phyloP scores from a whole-genome alignment of 2,329 filamentous ascomycete species.

The Dichotomopilus funicola region DNA sequence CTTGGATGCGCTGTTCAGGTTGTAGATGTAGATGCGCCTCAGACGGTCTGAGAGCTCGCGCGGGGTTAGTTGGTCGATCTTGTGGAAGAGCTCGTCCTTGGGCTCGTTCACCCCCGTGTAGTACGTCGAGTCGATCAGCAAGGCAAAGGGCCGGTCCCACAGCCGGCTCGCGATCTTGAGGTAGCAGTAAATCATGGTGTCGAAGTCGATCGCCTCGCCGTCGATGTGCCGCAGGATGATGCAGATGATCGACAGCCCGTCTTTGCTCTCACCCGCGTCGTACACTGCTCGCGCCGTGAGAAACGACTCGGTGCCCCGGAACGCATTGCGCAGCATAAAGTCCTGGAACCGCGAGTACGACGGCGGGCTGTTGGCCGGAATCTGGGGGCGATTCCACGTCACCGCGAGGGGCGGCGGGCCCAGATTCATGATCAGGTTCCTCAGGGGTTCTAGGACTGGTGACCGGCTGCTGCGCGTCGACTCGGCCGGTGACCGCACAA shows the following conservation, averaged over 20 bases:
- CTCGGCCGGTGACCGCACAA: slow-evolving; percentile 49
- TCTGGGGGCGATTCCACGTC: slow-evolving; percentile 61
- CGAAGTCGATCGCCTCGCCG: slow-evolving; percentile 57
- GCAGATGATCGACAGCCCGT: slow-evolving; percentile 62
- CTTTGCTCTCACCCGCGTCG: slow-evolving; percentile 65
- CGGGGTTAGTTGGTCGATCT: slow-evolving; percentile 56
- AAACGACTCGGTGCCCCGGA: slow-evolving; percentile 58
- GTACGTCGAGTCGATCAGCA: slow-evolving; percentile 64
- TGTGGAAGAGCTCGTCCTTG: slow-evolving; percentile 58
- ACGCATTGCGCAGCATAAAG: slow-evolving; percentile 65
- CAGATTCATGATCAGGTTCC: slow-evolving; percentile 58
- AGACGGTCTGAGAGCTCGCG: slow-evolving; percentile 54
- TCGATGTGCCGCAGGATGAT: slow-evolving; percentile 63
- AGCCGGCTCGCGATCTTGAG: slow-evolving; percentile 65
- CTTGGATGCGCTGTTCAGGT: slow-evolving; percentile 65
- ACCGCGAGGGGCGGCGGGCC: slow-evolving; percentile 62
- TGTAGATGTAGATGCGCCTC: slow-evolving; percentile 60
- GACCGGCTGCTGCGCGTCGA: slow-evolving; percentile 42
- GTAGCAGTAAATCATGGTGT: slow-evolving; percentile 61
- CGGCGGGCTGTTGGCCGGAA: slow-evolving; percentile 57
- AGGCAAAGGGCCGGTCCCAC: slow-evolving; percentile 62
- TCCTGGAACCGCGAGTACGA: slow-evolving; percentile 64
- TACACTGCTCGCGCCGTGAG: slow-evolving; percentile 60
- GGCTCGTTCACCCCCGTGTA: slow-evolving; percentile 62
- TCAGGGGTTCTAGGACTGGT: slow-evolving; percentile 53